These are phyloP conservation scores for Handroanthus guayacan DNA, from an alignment of 257 asterid genomes.

Conservation along the genomic window DNA sequence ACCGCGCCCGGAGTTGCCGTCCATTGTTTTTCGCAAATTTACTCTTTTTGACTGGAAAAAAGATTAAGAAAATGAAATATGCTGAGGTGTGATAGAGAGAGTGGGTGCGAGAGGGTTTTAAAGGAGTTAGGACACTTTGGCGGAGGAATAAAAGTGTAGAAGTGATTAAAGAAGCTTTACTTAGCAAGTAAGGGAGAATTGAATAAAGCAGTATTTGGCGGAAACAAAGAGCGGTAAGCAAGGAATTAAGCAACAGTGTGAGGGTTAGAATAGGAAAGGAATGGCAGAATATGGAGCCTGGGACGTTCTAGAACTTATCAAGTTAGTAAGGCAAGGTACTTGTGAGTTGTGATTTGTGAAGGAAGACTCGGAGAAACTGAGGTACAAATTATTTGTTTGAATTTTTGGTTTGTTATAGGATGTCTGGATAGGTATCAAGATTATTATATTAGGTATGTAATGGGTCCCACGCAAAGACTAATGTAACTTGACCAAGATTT, in stretches of 20 bases:
- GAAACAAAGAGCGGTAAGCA: background rate
- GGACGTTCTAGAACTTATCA: too few species aligned
- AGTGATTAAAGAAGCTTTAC: conserved; percentile 29
- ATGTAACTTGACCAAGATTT: background rate
- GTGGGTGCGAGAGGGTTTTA: background rate
- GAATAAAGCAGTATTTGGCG: too few species aligned
- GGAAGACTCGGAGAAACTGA: too few species aligned
- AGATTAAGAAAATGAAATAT: background rate
- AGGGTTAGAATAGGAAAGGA: background rate
- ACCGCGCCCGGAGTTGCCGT: conserved; percentile 35
- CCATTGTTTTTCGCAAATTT: conserved; percentile 29
- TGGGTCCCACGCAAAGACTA: background rate
- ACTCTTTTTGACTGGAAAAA: background rate
- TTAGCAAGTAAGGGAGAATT: background rate
- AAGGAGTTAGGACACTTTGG: too few species aligned
- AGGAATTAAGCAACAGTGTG: background rate
- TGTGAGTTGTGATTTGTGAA: background rate
- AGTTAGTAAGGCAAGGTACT: background rate
- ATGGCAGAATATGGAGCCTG: conserved; percentile 37
- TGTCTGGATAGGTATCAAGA: too few species aligned
- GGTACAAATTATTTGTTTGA: too few species aligned
- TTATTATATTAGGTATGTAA: too few species aligned
- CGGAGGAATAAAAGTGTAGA: too few species aligned
- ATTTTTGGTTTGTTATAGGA: too few species aligned
- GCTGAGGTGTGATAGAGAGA: background rate